Conservation (phyloP, 495 filamentous ascomycete species). For the Recurvomyces mirabilis region DNA sequence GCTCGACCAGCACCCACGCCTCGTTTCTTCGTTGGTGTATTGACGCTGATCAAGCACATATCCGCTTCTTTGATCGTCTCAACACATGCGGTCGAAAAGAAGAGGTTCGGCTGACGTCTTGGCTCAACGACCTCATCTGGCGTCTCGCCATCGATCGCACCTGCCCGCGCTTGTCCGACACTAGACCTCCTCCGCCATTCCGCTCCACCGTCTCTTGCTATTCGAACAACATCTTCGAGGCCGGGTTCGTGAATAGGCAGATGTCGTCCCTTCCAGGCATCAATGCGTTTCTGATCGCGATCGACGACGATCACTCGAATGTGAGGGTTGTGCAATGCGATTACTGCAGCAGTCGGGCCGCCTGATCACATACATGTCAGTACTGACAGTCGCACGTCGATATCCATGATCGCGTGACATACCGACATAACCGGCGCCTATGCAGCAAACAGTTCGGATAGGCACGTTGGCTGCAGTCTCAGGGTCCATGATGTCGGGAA, state of each 20-base stretch:
- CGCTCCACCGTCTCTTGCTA: slow-evolving; percentile 50
- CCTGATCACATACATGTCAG: slow-evolving; percentile 34
- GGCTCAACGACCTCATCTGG: neutral
- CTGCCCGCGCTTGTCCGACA: too few species aligned
- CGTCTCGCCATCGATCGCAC: neutral
- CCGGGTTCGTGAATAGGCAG: slow-evolving; percentile 72
- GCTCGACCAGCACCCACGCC: slow-evolving; percentile 62
- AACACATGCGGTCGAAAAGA: slow-evolving; percentile 59
- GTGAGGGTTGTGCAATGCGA: slow-evolving; percentile 60
- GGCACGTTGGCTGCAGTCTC: slow-evolving; percentile 10
- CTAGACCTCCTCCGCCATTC: slow-evolving; percentile 21
- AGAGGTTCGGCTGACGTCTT: slow-evolving; percentile 43
- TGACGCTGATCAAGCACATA: slow-evolving; percentile 66
- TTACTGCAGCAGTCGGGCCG: slow-evolving; percentile 64
- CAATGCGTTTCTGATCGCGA: slow-evolving; percentile 49
- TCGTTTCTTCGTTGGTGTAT: slow-evolving; percentile 66
- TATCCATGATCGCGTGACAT: neutral
- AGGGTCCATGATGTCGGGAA: slow-evolving; percentile 14
- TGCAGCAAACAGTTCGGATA: slow-evolving; percentile 39
- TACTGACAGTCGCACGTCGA: too few species aligned
- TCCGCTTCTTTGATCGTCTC: slow-evolving; percentile 55
- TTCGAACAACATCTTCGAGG: slow-evolving; percentile 52
- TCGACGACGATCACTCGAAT: slow-evolving; percentile 63
- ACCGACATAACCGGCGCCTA: slow-evolving; percentile 54
- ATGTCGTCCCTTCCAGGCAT: slow-evolving; percentile 58